Conservation (phyloP, 148 eudicot genomes). For the Rhododendron ferrugineum region DNA sequence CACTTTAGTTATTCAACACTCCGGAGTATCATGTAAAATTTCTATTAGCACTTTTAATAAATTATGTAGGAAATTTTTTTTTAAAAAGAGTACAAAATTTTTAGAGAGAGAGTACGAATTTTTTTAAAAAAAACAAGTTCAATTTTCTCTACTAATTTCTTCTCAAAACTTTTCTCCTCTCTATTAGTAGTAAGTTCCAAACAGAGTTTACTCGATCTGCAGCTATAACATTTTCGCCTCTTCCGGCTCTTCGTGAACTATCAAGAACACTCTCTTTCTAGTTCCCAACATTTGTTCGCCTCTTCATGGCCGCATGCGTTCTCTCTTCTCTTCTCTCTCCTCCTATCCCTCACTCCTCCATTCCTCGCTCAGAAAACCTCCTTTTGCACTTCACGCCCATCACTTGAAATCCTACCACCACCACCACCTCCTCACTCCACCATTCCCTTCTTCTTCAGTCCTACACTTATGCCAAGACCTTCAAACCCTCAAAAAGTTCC, state of each 20-base stretch:
- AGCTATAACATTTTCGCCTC: neutral
- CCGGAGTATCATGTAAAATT: too few species aligned
- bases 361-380: neutral
- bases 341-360: neutral
- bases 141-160: too few species aligned
- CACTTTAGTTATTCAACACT: too few species aligned
- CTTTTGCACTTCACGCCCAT: constrained; percentile 4
- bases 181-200: too few species aligned
- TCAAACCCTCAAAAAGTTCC: constrained; percentile 20
- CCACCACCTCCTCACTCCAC: neutral
- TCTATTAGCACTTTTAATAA: too few species aligned
- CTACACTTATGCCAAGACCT: constrained; percentile 17
- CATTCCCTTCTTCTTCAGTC: neutral
- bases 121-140: too few species aligned
- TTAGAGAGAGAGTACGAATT: too few species aligned
- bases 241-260: too few species aligned
- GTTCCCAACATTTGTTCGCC: neutral
- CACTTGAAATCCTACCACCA: constrained; percentile 4
- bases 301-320: constrained; percentile 4
- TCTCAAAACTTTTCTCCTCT: too few species aligned
- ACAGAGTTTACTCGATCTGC: too few species aligned
- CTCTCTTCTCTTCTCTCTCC: neutral
- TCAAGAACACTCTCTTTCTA: neutral
- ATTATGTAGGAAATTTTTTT: too few species aligned
- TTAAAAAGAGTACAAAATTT: too few species aligned